These are phyloP conservation scores for Cairneyella variabilis DNA, from an alignment of 495 filamentous ascomycete species.

Conservation along the genomic window DNA sequence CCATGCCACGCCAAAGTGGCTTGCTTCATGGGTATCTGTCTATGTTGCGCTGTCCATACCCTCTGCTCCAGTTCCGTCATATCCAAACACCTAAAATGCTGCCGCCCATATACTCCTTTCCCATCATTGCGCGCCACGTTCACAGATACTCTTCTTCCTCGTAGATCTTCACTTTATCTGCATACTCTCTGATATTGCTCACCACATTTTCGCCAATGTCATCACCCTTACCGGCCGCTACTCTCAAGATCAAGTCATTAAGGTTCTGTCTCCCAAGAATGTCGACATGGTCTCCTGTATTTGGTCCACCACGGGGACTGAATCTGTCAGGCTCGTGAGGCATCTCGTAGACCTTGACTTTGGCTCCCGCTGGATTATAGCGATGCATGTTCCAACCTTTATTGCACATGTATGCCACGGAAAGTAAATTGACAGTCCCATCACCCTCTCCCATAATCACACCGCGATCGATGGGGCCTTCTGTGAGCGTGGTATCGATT, in stretches of 20 bases:
- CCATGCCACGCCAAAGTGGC: too few species aligned
- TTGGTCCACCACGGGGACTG: conserved; percentile 85
- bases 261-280: conserved; percentile 85
- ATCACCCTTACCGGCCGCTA: conserved; percentile 85
- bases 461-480: conserved; percentile 70
- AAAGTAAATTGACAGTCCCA: conserved; percentile 87
- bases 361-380: conserved; percentile 81
- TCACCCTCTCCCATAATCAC: conserved; percentile 93
- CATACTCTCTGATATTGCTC: conserved; percentile 58
- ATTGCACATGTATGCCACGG: conserved; percentile 92
- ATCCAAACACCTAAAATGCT: too few species aligned
- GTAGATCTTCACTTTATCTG: conserved; percentile 19
- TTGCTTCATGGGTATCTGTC: too few species aligned
- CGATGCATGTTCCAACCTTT: conserved; percentile 90
- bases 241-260: conserved; percentile 84
- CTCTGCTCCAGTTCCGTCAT: too few species aligned
- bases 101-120: too few species aligned
- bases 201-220: conserved; percentile 72
- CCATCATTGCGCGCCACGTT: too few species aligned
- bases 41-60: too few species aligned
- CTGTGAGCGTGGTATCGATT: conserved; percentile 76
- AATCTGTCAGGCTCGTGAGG: conserved; percentile 92
- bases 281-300: conserved; percentile 96
- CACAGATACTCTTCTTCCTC: conserved; percentile 20
- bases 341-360: conserved; percentile 90